Evolutionary conservation across 495 filamentous ascomycete genomes (phyloP), one percentile per base, ranked within the genome.

Genomic region (Aspergillus mulundensis): DNA sequence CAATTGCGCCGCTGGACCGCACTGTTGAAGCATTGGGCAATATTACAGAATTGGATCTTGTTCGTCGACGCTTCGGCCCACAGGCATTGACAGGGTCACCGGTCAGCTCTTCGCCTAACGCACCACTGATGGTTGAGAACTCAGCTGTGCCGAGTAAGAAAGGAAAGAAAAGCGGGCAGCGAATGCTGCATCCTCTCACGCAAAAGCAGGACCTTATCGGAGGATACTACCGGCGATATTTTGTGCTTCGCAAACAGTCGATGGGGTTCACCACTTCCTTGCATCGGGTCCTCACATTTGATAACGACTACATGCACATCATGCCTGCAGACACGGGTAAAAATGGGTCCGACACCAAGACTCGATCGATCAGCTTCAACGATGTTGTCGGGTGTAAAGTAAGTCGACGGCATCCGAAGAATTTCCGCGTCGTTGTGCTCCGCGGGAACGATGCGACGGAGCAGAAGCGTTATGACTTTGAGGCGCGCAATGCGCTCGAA

Each of bases 391-490:
- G 93, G 4, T 95, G 90, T 70, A 97, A 96, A 70, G 90, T 96
- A 40, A 91, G 87, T 50, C 78, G 90, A 23, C 87, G 90, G 63
- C 92, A 96, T 70, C 91, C 94, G 7, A 91, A 88, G 64, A 89
- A 88, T 63, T 96, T 98, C 72, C 88, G 94, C 69, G 87, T 95
- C 6, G 79, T 93, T 44, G 87, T 95, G 25, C 87, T 86, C 54
- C 85, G 87, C 58, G 88, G 86, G 39, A 87, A 87, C 18, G 75
- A 77, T 56, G 75, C 73, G 28, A 74, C 61, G 15, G 92, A 96
- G 68, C 88, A 85, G 62, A 97, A 98, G 76, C 77, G 91, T 59
- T 98, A 98, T 73, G 94, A 98, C 65, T 98, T 97, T 74, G 93
- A 97, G 70, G 89, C 93, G 14, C 83, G 80, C 57, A 91, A 80